Evolutionary conservation across 2,329 filamentous ascomycete genomes (phyloP), one percentile per base, ranked within the genome.

Genomic region (Corynespora cassiicola): DNA sequence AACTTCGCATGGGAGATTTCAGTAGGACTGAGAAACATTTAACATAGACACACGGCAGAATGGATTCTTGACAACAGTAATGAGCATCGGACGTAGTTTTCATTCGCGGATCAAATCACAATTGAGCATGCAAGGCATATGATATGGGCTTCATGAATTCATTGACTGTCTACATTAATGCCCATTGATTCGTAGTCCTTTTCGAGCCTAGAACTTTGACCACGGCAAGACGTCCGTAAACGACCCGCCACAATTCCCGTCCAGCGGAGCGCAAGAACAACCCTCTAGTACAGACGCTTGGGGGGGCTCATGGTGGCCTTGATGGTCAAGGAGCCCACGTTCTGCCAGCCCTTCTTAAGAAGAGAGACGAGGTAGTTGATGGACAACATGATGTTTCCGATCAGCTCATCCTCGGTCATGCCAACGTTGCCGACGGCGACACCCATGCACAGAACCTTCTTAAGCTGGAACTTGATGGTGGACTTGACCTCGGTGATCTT

Each of bases 261-360:
- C 47, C 50, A 48, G 39, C 40, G 47, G 37, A 56, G 27, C 20
- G 36, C 41, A 27, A 31, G 39, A 31, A 43, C 40, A 16, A 47
- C 16, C 26, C 40, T 72, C 74, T 97, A 99, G 85, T 96, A 99
- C 65, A 99, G 79, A 73, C 94, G 90, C 84, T 90, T 94, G 65
- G 94, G 94, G 63, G 94, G 94, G 77, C 90, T 96, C 94, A 99
- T 99, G 81, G 88, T 88, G 79, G 94, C 94, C 89, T 99, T 99
- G 85, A 99, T 94, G 75, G 91, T 96, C 80, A 99, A 85, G 84
- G 88, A 94, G 75, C 94, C 94, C 70, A 99, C 94, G 85, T 99
- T 99, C 85, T 99, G 94, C 94, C 94, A 99, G 75, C 94, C 94
- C 89, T 99, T 99, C 90, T 99, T 99, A 75, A 99, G 82, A 65